Evolutionary conservation across 352 stramenopile genomes (phyloP).

Genomic region (Globisporangium nagaii): DNA sequence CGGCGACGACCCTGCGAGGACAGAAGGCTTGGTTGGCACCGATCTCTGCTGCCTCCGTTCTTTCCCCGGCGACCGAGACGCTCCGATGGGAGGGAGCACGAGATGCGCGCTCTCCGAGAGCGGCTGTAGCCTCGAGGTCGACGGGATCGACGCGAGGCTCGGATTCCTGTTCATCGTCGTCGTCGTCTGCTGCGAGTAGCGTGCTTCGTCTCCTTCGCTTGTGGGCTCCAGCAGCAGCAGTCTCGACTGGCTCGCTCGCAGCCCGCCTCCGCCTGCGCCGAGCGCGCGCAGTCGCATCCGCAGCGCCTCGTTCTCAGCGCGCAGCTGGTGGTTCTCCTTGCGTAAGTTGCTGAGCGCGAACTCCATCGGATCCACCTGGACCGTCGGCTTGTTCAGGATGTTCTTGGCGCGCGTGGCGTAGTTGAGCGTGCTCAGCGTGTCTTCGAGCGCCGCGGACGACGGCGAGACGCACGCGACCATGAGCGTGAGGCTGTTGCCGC

Average conservation of each 20-base stretch:
- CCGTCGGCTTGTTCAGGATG: constrained; percentile 75
- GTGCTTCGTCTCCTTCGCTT: background rate
- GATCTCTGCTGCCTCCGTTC: background rate
- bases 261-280: constrained; percentile 3
- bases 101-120: constrained; percentile 6
- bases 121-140: constrained; percentile 25
- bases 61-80: constrained; percentile 9
- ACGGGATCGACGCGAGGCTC: constrained; percentile 21
- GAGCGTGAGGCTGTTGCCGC: constrained; percentile 73
- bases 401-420: constrained; percentile 83
- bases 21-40: background rate
- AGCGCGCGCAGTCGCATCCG: constrained; percentile 39
- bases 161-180: background rate
- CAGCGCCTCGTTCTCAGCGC: constrained; percentile 52
- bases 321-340: constrained; percentile 57
- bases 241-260: constrained; percentile 6
- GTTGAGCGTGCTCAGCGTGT: constrained; percentile 82
- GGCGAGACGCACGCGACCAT: constrained; percentile 85
- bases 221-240: background rate
- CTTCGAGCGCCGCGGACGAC: constrained; percentile 43
- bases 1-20: background rate
- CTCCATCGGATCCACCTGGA: constrained; percentile 65
- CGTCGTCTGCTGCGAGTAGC: background rate
- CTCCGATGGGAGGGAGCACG: constrained; percentile 1
- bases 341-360: constrained; percentile 52